A percentile compares a stretch with the other conserved stretches of the same genome.
These are phyloP conservation scores for Rutidosis leptorrhynchoides DNA, from an alignment of 129 eudicot genomes.

Conservation along the genomic window DNA sequence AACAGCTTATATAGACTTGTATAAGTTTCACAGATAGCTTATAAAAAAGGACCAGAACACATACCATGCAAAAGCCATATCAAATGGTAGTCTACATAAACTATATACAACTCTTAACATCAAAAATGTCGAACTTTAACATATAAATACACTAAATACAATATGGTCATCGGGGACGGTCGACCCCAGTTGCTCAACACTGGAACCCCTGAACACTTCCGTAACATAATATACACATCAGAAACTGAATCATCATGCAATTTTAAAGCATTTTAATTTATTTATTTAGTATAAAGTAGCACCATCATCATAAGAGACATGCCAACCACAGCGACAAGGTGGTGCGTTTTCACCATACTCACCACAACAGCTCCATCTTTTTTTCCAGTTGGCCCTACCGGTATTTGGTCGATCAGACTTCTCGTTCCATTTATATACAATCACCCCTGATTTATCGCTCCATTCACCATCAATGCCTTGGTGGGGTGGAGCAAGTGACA, in stretches of 20 bases:
- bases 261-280: not conserved
- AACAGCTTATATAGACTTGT: not conserved
- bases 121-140: no score
- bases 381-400: constrained; percentile 70
- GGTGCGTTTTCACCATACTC: constrained; percentile 70
- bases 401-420: constrained; percentile 63
- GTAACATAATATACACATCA: not conserved
- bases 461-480: constrained; percentile 82
- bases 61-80: constrained; percentile 9
- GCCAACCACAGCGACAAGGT: constrained; percentile 71
- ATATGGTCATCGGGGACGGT: no score
- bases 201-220: no score
- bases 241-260: not conserved
- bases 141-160: no score
- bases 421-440: constrained; percentile 73
- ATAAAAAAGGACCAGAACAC: not conserved
- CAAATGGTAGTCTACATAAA: not conserved
- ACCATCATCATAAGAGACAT: constrained; percentile 81
- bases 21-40: not conserved
- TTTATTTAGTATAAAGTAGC: constrained; percentile 46
- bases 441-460: constrained; percentile 67
- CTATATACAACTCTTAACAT: constrained; percentile 6
- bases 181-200: no score
- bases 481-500: constrained; percentile 73
- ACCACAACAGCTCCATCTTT: constrained; percentile 81